Conservation (phyloP, 306 rosid genomes). For the Hippophae rhamnoides region DNA sequence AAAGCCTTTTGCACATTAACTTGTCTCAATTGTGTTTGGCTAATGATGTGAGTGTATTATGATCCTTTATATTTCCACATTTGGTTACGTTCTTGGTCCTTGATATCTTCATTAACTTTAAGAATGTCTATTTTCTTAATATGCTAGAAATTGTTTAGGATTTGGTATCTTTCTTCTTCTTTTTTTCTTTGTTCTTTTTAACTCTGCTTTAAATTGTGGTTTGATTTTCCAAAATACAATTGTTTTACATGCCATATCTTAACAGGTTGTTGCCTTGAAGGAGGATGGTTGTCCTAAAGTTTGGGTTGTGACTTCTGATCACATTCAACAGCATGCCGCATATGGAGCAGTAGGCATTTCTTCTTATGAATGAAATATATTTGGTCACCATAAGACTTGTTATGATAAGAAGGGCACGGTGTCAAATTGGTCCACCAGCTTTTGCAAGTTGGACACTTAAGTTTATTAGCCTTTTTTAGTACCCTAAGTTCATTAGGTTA, state of each 20-base stretch:
- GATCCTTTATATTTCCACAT: no score
- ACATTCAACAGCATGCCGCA: constrained; percentile 70
- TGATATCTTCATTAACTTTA: no score
- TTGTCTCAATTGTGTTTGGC: no score
- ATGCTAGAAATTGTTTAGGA: no score
- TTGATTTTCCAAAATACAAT: background rate
- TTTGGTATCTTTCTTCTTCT: background rate
- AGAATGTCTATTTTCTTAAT: no score
- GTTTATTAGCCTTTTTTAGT: no score
- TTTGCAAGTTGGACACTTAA: no score
- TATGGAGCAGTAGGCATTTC: constrained; percentile 65
- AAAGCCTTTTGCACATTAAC: no score
- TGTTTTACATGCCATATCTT: constrained; percentile 8
- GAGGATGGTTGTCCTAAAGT: constrained; percentile 94
- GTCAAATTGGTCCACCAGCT: no score
- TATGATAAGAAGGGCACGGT: background rate
- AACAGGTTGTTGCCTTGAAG: constrained; percentile 71
- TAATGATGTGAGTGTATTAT: no score
- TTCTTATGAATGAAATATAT: constrained; percentile 20
- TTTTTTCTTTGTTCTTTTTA: background rate
- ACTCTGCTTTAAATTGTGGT: background rate
- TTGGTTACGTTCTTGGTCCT: no score
- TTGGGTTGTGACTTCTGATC: constrained; percentile 94
- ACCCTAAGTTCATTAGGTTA: no score
- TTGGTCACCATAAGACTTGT: constrained; percentile 11